phyloP scores from a whole-genome alignment of 345 rosid genomes.

The Corchorus capsularis region DNA sequence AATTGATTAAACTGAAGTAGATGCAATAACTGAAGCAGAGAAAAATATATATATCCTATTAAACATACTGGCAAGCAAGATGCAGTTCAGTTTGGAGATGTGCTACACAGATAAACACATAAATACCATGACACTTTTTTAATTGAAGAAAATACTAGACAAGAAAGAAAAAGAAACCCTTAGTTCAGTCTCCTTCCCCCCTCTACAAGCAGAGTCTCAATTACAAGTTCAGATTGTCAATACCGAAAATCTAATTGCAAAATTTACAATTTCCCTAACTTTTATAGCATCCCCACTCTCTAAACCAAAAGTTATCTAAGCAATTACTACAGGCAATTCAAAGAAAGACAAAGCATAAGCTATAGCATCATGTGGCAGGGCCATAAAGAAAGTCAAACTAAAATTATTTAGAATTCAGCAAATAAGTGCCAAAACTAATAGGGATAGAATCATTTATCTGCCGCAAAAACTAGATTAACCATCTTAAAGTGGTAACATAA shows the following conservation, averaged over 20 bases:
- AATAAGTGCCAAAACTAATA: neutral
- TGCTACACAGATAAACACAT: neutral
- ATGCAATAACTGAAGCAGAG: neutral
- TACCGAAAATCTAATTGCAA: neutral
- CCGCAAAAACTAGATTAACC: neutral
- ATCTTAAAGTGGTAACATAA: neutral
- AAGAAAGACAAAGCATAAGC: neutral
- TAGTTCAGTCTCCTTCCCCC: neutral
- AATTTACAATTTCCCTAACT: neutral
- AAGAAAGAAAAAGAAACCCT: neutral
- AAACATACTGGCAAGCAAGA: neutral
- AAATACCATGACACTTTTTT: neutral
- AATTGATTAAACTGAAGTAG: neutral
- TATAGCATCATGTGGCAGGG: neutral
- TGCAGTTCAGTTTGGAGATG: neutral
- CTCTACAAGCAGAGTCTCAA: neutral
- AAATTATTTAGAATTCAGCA: neutral
- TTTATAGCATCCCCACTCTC: neutral
- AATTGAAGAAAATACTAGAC: neutral
- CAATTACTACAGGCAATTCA: neutral
- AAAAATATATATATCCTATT: neutral
- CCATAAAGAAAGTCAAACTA: neutral
- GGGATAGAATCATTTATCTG: neutral
- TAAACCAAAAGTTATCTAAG: neutral
- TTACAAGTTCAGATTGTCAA: conserved; percentile 4